Percentiles rank a stretch among this genome's conserved stretches.
These are phyloP conservation scores for Amaranthus palmeri DNA, from an alignment of 148 eudicot species.

Conservation along the genomic window DNA sequence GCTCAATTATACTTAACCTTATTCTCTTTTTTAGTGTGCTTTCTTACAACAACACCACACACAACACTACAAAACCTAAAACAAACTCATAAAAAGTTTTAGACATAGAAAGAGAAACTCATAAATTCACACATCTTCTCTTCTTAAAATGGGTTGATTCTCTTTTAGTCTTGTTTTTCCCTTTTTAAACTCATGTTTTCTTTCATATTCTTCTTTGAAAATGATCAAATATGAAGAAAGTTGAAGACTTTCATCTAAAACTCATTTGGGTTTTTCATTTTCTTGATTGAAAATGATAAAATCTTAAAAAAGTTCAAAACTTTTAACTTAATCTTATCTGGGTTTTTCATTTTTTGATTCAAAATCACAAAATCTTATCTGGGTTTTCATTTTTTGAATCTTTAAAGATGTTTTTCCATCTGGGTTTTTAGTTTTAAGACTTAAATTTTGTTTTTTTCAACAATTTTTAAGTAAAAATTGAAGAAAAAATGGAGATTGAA, in stretches of 20 bases:
- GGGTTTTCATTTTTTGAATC: neutral
- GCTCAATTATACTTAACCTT: constrained; percentile 8
- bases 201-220: neutral
- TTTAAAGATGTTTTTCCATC: constrained; percentile 17
- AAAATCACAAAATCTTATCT: constrained; percentile 17
- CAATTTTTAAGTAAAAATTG: neutral
- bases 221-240: neutral
- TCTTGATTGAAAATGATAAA: neutral
- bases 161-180: neutral
- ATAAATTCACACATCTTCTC: constrained; percentile 21
- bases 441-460: neutral
- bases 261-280: neutral
- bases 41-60: constrained; percentile 17
- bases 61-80: constrained; percentile 1
- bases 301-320: neutral
- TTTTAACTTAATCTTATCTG: constrained; percentile 12
- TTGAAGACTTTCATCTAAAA: neutral
- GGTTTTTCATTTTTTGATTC: constrained; percentile 12
- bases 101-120: neutral
- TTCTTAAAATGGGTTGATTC: constrained; percentile 25
- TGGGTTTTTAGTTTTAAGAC: constrained; percentile 10
- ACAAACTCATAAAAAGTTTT: neutral
- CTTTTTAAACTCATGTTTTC: neutral
- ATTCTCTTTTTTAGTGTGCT: constrained; percentile 17
- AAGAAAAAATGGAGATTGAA: constrained; percentile 40